Base-by-base conservation (phyloP, 768 basidiomycete genomes). In the Porphyrellus cyaneotinctus region DNA sequence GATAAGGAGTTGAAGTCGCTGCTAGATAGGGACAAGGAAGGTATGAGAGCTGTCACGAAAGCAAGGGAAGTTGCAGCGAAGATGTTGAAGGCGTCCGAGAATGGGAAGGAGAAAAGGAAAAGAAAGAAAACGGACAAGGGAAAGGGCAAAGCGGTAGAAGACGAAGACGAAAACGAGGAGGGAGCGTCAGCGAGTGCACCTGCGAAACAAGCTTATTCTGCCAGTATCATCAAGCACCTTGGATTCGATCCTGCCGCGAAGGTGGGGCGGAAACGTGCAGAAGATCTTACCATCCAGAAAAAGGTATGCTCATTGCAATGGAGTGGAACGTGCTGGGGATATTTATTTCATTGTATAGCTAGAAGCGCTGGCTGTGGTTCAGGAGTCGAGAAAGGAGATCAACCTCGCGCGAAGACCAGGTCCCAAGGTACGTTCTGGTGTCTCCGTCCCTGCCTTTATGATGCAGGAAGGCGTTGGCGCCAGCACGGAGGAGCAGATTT, bases 191-290 rank as follows among this genome's bases (percentile, higher is more conserved):
- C 36, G 26, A 45, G 38, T 4, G 51, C 39, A 15, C 57, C 60
- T 31, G 59, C 58, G 44, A 81, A 77, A 62, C 73, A 69, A 41
- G 77, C 80, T 2, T 92, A 86, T 65, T 83, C 84, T 35, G 82
- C 85, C 0, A 73, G 74, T 45, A 67, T 87, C 22, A 81, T 93
- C 62, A 84, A 84, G 62, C 74, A 78, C 6, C 73, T 93, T 4
- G 91, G 91, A 2, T 93, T 92, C 53, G 88, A 93, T 68, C 91
- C 91, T 23, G 80, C 82, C 3, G 62, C 74, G 9, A 84, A 82
- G 61, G 67, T 72, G 38, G 81, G 82, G 2, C 76, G 74, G 36
- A 70, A 71, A 36, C 74, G 73, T 52, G 58, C 57, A 0, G 71
- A 73, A 32, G 71, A 77, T 43, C 61, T 67, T 10, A 72, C 69